Conservation (phyloP, 352 stramenopile species). For the Globisporangium megalacanthum region DNA sequence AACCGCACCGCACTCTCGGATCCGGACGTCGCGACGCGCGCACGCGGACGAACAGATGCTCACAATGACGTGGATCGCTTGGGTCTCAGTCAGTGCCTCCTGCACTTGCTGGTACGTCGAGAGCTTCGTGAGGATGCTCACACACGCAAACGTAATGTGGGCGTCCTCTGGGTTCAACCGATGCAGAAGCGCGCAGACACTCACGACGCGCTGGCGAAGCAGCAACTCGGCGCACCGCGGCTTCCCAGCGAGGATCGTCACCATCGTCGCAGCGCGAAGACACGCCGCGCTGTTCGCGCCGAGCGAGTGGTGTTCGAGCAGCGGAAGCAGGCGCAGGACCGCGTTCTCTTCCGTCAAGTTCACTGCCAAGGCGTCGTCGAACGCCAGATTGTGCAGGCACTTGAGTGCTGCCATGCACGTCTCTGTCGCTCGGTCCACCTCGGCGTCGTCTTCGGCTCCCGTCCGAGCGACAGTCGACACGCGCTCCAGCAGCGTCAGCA, state of each 20-base stretch:
- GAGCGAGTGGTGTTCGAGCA: constrained; percentile 42
- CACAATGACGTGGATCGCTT: constrained; percentile 55
- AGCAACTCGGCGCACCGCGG: constrained; percentile 36
- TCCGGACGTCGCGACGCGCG: constrained; percentile 15
- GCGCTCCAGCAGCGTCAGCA: constrained; percentile 46
- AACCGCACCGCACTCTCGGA: constrained; percentile 50
- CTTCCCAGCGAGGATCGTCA: constrained; percentile 48
- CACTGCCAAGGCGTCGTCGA: constrained; percentile 52
- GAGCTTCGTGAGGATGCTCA: constrained; percentile 45
- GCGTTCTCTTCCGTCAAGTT: constrained; percentile 51
- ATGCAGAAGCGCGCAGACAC: constrained; percentile 49
- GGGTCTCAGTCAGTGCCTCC: constrained; percentile 39
- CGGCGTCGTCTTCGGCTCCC: background rate
- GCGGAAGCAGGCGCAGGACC: constrained; percentile 30
- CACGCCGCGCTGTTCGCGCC: constrained; percentile 35
- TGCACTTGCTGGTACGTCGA: constrained; percentile 73
- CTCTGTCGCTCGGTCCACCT: constrained; percentile 13
- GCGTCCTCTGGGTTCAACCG: constrained; percentile 26
- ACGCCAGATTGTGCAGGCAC: constrained; percentile 58
- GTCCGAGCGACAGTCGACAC: background rate
- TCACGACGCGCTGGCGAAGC: constrained; percentile 44
- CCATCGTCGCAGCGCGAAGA: constrained; percentile 29
- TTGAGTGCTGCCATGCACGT: constrained; percentile 68
- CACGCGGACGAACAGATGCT: constrained; percentile 38
- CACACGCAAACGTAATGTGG: constrained; percentile 37